These are phyloP conservation scores for Mucor velutinosus DNA, from an alignment of 371 early-diverging fungal genomes.

Conservation along the genomic window DNA sequence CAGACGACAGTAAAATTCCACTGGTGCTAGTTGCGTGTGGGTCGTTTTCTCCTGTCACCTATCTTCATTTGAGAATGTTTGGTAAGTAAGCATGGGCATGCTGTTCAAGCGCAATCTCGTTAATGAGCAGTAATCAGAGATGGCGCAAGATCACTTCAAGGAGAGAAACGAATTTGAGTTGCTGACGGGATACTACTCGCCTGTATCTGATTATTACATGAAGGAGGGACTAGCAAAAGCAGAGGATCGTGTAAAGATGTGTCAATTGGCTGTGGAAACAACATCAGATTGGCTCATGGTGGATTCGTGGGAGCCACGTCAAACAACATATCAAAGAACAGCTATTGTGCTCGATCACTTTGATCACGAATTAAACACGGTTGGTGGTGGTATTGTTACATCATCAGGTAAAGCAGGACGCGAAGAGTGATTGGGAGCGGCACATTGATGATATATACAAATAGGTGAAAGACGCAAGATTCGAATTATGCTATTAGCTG, in stretches of 20 bases:
- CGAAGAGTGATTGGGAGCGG: too few relatives aligned
- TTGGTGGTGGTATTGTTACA: constrained; percentile 53
- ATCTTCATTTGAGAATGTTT: constrained; percentile 97
- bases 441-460: background rate
- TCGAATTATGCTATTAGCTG: constrained; percentile 91
- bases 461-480: constrained; percentile 57
- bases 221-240: constrained; percentile 91
- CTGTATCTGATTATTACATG: constrained; percentile 90
- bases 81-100: constrained; percentile 58
- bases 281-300: constrained; percentile 93
- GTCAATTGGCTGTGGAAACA: constrained; percentile 82
- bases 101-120: background rate
- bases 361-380: constrained; percentile 79
- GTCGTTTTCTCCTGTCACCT: constrained; percentile 96
- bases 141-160: constrained; percentile 87
- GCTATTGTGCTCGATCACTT: constrained; percentile 95
- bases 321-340: constrained; percentile 84
- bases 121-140: constrained; percentile 63
- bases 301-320: constrained; percentile 92
- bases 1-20: constrained; percentile 86
- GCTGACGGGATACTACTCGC: constrained; percentile 95
- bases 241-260: constrained; percentile 91
- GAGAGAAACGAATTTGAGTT: constrained; percentile 79
- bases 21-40: constrained; percentile 96
- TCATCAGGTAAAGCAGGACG: constrained; percentile 11